A percentile compares a stretch with the other conserved stretches of the same genome.
phyloP scores from a whole-genome alignment of 2,329 filamentous ascomycete genomes.

The Aureobasidium sp. region DNA sequence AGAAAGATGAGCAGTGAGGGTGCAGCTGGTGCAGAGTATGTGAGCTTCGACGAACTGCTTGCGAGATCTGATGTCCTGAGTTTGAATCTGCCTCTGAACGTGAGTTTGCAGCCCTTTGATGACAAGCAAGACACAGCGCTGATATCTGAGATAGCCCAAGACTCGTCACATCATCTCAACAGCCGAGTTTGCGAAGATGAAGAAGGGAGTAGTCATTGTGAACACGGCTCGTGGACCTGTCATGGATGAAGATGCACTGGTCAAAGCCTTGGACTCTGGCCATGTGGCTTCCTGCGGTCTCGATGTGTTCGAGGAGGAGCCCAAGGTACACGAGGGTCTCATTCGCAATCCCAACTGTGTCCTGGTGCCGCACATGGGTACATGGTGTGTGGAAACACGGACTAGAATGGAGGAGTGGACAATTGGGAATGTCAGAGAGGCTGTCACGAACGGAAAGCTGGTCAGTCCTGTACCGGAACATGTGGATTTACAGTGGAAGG shows the following conservation, averaged over 20 bases:
- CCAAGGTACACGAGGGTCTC: conserved; percentile 63
- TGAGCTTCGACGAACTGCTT: conserved; percentile 65
- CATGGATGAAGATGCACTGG: conserved; percentile 72
- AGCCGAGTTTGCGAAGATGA: conserved; percentile 66
- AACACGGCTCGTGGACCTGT: conserved; percentile 82
- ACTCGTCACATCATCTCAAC: conserved; percentile 70
- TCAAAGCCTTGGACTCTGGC: conserved; percentile 60
- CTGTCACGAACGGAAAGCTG: conserved; percentile 52
- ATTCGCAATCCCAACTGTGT: conserved; percentile 62
- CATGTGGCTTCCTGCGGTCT: conserved; percentile 63
- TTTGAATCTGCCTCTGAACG: conserved; percentile 73
- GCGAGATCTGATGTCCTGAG: conserved; percentile 65
- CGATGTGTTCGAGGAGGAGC: conserved; percentile 79
- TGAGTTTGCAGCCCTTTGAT: conserved; percentile 35
- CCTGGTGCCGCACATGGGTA: conserved; percentile 79
- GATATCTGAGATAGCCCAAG: conserved; percentile 22
- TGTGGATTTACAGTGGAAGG: conserved; percentile 19
- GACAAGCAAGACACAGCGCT: neutral
- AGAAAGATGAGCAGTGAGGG: conserved; percentile 48
- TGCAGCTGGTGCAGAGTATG: conserved; percentile 53
- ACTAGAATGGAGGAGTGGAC: conserved; percentile 64
- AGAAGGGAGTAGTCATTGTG: conserved; percentile 64
- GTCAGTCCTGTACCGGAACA: conserved; percentile 69
- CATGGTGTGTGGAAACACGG: conserved; percentile 62
- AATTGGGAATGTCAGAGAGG: conserved; percentile 59